Conservation (phyloP, 208 protist genomes). For the Leishmania turanica region DNA sequence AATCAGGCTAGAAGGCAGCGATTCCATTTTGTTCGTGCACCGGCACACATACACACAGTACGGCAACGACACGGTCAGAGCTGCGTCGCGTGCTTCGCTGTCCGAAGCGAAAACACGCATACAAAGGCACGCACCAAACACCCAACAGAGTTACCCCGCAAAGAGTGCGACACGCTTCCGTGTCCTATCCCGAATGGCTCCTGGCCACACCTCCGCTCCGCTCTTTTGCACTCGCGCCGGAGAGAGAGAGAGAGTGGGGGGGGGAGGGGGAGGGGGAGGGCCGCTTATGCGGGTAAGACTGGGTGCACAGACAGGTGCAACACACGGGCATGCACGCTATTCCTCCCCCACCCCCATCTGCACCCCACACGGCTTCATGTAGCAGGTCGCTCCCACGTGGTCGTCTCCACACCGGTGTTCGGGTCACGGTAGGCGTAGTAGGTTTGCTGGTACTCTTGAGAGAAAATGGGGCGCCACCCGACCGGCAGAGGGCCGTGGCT, state of each 20-base stretch:
- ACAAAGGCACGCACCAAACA: not conserved
- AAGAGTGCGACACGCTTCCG: not conserved
- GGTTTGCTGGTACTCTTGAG: slow-evolving; percentile 60
- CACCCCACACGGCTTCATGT: not conserved
- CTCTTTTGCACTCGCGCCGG: not conserved
- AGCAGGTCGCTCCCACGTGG: slow-evolving; percentile 59
- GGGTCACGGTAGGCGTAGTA: slow-evolving; percentile 79
- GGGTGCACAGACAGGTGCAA: not conserved
- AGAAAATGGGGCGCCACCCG: slow-evolving; percentile 71
- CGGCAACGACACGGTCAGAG: not conserved
- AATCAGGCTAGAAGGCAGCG: not conserved
- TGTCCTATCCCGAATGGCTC: not conserved
- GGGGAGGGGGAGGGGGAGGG: not conserved
- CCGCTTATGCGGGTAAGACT: not conserved
- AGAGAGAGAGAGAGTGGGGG: not conserved
- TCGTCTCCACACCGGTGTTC: slow-evolving; percentile 51
- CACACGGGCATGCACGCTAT: not conserved
- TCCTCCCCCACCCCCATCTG: not conserved
- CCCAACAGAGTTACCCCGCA: not conserved
- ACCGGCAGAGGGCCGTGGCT: slow-evolving; percentile 38
- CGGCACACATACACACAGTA: not conserved
- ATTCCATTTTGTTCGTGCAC: not conserved
- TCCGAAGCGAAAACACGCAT: not conserved
- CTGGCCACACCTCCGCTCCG: not conserved
- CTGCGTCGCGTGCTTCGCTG: not conserved